Percentiles rank a stretch among this genome's conserved stretches.
Conservation (phyloP, 441 rosid genomes). For the Croton laevigatus region DNA sequence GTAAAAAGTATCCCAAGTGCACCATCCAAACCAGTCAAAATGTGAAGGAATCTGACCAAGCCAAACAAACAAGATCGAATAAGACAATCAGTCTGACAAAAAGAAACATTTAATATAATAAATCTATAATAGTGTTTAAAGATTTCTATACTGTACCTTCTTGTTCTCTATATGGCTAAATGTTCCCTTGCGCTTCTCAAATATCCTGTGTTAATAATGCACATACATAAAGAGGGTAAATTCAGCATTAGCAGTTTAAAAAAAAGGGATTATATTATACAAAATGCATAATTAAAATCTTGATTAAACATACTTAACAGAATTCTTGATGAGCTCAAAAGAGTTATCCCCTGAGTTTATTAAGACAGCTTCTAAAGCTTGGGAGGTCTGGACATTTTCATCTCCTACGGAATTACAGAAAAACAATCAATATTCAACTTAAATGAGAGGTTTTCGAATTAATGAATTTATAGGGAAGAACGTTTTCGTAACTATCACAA, state of each 20-base stretch:
- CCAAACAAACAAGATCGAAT: constrained; percentile 11
- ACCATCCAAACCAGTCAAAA: constrained; percentile 88
- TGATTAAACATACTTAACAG: constrained; percentile 49
- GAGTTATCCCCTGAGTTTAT: constrained; percentile 64
- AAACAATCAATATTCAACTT: constrained; percentile 3
- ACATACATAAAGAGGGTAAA: neutral
- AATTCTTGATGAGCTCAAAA: constrained; percentile 55
- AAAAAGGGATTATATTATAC: neutral
- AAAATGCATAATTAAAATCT: neutral
- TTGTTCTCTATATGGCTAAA: constrained; percentile 60
- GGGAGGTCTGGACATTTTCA: constrained; percentile 38
- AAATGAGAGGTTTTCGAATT: no score
- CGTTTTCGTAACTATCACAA: no score
- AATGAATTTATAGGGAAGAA: neutral
- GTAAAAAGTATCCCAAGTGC: constrained; percentile 87
- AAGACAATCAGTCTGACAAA: neutral
- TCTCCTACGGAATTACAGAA: constrained; percentile 40
- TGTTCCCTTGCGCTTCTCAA: constrained; percentile 56
- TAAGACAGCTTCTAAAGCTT: constrained; percentile 48
- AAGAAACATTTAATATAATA: neutral
- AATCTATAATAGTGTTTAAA: neutral
- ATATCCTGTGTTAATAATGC: constrained; percentile 37
- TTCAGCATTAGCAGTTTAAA: neutral
- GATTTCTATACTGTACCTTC: constrained; percentile 25
- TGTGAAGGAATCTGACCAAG: constrained; percentile 49